Base-by-base conservation (phyloP, 2,329 filamentous ascomycete genomes). In the Aureobasidium sp. region DNA sequence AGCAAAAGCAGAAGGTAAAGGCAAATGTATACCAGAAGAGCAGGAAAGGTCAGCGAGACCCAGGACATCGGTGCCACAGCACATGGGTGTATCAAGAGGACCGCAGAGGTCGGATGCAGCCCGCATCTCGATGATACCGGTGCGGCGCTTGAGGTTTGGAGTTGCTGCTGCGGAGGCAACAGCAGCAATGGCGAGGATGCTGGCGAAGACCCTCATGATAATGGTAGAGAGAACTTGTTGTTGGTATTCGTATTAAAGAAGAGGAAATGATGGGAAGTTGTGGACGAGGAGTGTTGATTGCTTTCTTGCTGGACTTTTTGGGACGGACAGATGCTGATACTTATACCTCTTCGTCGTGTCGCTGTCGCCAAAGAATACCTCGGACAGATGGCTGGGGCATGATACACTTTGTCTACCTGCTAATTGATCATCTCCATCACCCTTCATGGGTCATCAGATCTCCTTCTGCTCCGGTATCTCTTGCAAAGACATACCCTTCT, bases 41-140 rank as follows among this genome's bases (percentile, higher is more conserved):
- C 54, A 58, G 3, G 39, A 19, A 9, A 58, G 19, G n/a, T 58
- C 54, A 7, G 54, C 54, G 24, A 58, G 15, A 15, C 54, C 54
- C 15, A 45, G 40, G 4, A 58, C 40, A 11, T 58, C 54, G 15
- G 54, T 58, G 8, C 11, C 24, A 37, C 54, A 58, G 29, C 54
- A 58, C 54, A 58, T 58, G 27, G 54, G 54, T 14, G 54, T 58
- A n/a, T 58, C 54, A 1, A 58, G 29, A 5, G 54, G 54, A 19
- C 54, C 54, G 54, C 54, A 58, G n/a, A 58, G 54, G n/a, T 35
- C 40, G 1, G 35, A 17, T 12, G 15, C 39, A 3, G 22, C 22
- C 15, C 53, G 53, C 17, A 15, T 31, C 12, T 24, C 27, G 17
- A 45, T 5, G 17, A n/a, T n/a, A 33, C 39, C 54, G 6, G 40